Base-by-base conservation (phyloP, 192 early-diverging fungal genomes). In the Polychytrium aggregatum region DNA sequence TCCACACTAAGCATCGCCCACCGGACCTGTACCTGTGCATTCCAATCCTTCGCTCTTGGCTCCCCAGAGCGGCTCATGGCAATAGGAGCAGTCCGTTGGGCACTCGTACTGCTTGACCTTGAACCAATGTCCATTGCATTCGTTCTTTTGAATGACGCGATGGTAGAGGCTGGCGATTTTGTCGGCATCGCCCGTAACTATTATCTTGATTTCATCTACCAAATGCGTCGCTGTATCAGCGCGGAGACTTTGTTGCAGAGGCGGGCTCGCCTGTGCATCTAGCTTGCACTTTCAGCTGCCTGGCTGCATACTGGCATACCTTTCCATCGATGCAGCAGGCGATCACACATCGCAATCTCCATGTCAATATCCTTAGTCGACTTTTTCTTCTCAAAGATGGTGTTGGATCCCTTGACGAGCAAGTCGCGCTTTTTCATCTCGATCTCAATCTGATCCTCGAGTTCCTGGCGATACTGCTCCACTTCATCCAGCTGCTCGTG, bases 61-160 rank as follows among this genome's bases (percentile, higher is more conserved):
- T 1, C 65, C 73, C 62, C 64, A 76, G 16, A 76, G 45, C 0
- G 73, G 50, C 50, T 76, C 73, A 44, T 66, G 59, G 41, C 73
- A 76, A 17, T 67, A 39, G 1, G 61, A 67, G 46, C 73, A 76
- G 40, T 71, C 73, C 16, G 59, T 63, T 31, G 68, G 73, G 40
- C 69, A 66, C n/a, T 68, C 55, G 34, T 56, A 65, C 48, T 71
- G 68, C 21, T 61, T 38, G 14, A 47, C 37, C 40, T 60, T 68
- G 43, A 68, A 68, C 7, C 31, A n/a, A 44, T 76, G 73, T 10
- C 72, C 72, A 17, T 48, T 63, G 29, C 18, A 62, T 37, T 44
- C 26, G 17, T 33, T 9, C 39, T 49, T 5, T 22, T 49, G 26
- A 30, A 10, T 50, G 20, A 41, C n/a, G 41, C 46, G 44, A 33